phyloP scores from a whole-genome alignment of 202 grass and related monocot genomes.

The Zoysia matrella region DNA sequence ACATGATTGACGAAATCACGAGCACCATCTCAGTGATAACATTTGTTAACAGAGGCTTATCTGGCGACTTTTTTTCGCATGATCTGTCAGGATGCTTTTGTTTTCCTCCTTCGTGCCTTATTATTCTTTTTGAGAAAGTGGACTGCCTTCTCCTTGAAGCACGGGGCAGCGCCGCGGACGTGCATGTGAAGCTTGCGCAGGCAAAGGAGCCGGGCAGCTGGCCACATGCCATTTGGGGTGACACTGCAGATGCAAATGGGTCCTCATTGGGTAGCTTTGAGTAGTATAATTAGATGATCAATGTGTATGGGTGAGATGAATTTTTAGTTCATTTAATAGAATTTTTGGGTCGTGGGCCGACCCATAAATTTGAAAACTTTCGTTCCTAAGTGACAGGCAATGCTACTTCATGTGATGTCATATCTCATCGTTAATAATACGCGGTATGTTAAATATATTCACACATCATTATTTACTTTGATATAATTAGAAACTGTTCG shows the following conservation, averaged over 20 bases:
- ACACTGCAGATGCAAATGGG: neutral
- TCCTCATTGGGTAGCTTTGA: neutral
- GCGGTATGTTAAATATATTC: neutral
- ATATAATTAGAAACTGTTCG: neutral
- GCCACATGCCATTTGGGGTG: neutral
- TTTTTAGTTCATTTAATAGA: no score
- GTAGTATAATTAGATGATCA: no score
- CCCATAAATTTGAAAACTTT: no score
- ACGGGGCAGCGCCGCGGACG: neutral
- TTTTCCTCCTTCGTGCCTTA: neutral
- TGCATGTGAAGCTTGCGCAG: slow-evolving; percentile 10
- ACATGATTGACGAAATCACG: slow-evolving; percentile 27
- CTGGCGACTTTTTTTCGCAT: no score
- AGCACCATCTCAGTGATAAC: neutral
- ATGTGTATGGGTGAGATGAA: no score
- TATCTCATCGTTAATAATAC: neutral
- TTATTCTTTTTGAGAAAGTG: neutral
- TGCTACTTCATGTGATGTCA: neutral
- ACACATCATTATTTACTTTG: neutral
- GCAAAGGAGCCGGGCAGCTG: neutral
- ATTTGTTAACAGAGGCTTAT: neutral
- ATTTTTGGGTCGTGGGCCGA: no score
- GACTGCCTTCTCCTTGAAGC: slow-evolving; percentile 12
- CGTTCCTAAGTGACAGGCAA: no score
- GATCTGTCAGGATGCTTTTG: slow-evolving; percentile 1